These are phyloP conservation scores for Phytophthora sp. DNA, from an alignment of 352 stramenopile species.

Conservation along the genomic window DNA sequence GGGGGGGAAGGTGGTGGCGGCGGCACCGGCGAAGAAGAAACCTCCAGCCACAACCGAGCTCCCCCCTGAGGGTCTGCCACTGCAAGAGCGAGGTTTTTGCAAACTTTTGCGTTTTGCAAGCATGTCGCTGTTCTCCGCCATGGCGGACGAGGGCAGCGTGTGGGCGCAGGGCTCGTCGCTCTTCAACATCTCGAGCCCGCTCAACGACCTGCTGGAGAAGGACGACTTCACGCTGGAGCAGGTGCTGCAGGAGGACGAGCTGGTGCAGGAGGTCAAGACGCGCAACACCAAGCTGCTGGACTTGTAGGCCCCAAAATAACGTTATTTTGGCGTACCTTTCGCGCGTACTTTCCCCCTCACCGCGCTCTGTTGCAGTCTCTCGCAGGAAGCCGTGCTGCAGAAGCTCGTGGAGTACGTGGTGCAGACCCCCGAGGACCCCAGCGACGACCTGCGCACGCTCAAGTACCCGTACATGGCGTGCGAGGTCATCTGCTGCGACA, in stretches of 20 bases:
- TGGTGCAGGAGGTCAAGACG: conserved; percentile 97
- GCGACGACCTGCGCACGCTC: conserved; percentile 69
- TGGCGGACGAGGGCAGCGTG: conserved; percentile 81
- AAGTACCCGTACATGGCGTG: conserved; percentile 98
- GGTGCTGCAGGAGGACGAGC: conserved; percentile 96
- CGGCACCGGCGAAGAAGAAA: conserved; percentile 41
- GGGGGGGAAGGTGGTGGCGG: conserved; percentile 26
- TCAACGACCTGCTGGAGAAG: conserved; percentile 96
- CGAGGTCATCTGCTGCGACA: conserved; percentile 98
- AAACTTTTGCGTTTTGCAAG: too few relatives aligned
- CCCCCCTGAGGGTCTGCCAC: neutral
- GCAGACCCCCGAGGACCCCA: conserved; percentile 46
- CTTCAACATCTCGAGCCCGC: conserved; percentile 91
- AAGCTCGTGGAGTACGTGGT: conserved; percentile 87
- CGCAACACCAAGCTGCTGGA: conserved; percentile 95
- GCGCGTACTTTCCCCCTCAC: neutral
- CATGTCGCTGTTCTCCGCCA: conserved; percentile 88
- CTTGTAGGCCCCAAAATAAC: conserved; percentile 72
- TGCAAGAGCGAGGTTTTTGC: too few relatives aligned
- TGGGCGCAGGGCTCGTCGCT: conserved; percentile 86
- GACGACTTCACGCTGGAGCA: conserved; percentile 94
- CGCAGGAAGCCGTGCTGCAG: conserved; percentile 64
- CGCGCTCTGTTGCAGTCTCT: conserved; percentile 48
- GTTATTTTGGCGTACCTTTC: neutral
- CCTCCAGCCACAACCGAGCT: conserved; percentile 26